Conservation (phyloP, 2,329 filamentous ascomycete genomes). For the Fusarium caatingaense region DNA sequence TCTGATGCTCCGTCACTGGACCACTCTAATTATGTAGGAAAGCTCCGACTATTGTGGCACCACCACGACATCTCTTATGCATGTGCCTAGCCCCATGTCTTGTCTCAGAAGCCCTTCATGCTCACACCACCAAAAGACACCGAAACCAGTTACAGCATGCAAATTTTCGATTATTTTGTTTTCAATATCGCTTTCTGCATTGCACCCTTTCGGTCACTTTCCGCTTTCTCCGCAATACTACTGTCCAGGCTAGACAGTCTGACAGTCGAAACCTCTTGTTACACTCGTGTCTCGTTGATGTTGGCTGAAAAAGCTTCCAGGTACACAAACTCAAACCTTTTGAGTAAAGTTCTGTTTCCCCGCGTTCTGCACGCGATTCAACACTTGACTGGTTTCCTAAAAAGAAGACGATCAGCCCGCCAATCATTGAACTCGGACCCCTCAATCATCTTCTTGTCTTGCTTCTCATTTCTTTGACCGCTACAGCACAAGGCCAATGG, state of each 20-base stretch:
- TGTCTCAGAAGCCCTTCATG: conserved; percentile 2
- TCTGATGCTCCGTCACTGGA: neutral
- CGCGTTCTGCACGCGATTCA: conserved; percentile 11
- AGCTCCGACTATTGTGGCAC: conserved; percentile 29
- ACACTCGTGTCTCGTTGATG: neutral
- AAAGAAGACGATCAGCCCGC: conserved; percentile 1
- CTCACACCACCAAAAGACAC: conserved; percentile 10
- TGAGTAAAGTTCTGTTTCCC: conserved; percentile 12
- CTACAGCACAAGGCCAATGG: neutral
- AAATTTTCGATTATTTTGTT: neutral
- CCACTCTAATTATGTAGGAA: neutral
- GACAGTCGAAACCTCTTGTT: neutral
- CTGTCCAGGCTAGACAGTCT: neutral
- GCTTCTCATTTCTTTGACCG: neutral
- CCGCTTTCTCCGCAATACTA: conserved; percentile 24
- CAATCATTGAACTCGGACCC: conserved; percentile 11
- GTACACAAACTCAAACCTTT: neutral
- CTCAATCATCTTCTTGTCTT: neutral
- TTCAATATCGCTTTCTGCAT: neutral
- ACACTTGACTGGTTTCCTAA: conserved; percentile 1
- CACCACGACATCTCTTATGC: conserved; percentile 18
- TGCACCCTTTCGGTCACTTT: conserved; percentile 28
- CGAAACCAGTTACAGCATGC: conserved; percentile 6
- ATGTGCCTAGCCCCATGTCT: conserved; percentile 19
- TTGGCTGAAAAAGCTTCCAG: neutral